Conservation (phyloP, 371 early-diverging fungal genomes). For the Rhizopus sp. region DNA sequence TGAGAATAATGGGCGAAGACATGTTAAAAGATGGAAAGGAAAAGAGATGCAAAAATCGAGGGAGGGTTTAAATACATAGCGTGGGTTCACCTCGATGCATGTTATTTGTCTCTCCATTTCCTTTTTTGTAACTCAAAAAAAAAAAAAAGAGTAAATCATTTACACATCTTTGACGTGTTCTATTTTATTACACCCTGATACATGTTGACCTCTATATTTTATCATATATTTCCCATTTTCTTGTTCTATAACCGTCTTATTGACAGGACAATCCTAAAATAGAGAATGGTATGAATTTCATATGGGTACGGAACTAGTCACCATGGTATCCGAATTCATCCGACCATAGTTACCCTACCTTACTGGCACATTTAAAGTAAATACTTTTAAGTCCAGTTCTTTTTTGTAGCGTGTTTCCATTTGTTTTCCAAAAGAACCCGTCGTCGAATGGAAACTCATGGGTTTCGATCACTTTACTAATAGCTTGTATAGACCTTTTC, state of each 20-base stretch:
- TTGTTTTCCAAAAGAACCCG: constrained; percentile 26
- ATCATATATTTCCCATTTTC: constrained; percentile 48
- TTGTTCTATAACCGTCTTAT: constrained; percentile 55
- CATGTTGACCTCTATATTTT: constrained; percentile 57
- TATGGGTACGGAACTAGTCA: constrained; percentile 11
- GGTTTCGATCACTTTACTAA: constrained; percentile 26
- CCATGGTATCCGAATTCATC: constrained; percentile 22
- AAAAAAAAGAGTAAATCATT: constrained; percentile 8
- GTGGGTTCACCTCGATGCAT: too few species aligned
- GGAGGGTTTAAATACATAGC: too few species aligned
- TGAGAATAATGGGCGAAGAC: constrained; percentile 15
- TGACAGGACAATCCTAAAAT: constrained; percentile 40
- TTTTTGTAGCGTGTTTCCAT: constrained; percentile 29
- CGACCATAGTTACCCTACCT: constrained; percentile 27
- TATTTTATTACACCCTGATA: constrained; percentile 41
- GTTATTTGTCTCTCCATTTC: too few species aligned
- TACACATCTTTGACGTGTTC: constrained; percentile 30
- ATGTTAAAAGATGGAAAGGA: too few species aligned
- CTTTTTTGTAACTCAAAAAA: too few species aligned
- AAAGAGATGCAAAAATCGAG: too few species aligned
- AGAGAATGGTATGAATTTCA: constrained; percentile 17
- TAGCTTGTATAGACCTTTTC: constrained; percentile 28
- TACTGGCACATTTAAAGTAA: constrained; percentile 32
- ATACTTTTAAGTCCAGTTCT: constrained; percentile 27
- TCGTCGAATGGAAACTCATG: constrained; percentile 25